Percentiles rank a stretch among this genome's conserved stretches.
phyloP scores from a whole-genome alignment of 192 early-diverging fungal species.

The Backusella tuberculispora region DNA sequence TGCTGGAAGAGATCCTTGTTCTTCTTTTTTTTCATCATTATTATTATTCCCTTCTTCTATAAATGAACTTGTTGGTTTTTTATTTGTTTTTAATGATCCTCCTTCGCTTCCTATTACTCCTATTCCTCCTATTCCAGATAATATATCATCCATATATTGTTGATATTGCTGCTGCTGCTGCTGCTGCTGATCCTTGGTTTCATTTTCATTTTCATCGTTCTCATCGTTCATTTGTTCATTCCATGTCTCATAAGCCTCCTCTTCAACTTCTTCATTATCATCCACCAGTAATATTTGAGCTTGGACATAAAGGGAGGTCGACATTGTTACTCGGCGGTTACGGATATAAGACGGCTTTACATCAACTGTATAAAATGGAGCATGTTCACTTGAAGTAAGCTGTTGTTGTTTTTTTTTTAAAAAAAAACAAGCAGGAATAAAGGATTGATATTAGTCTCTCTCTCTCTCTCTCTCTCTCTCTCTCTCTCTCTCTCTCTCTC shows the following conservation, averaged over 20 bases:
- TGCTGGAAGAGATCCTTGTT: not conserved
- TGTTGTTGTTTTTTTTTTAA: not conserved
- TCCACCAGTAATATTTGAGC: conserved; percentile 21
- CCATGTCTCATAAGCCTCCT: conserved; percentile 46
- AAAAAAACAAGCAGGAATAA: not conserved
- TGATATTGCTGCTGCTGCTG: not conserved
- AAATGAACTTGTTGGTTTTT: not conserved
- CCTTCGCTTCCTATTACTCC: not conserved
- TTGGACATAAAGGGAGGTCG: conserved; percentile 31
- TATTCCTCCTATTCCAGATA: conserved; percentile 11
- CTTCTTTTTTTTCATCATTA: not conserved
- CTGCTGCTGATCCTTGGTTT: conserved; percentile 14
- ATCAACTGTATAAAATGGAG: conserved; percentile 23
- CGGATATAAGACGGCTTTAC: conserved; percentile 27
- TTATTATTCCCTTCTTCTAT: not conserved
- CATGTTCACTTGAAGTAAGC: conserved; percentile 67
- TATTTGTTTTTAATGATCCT: not conserved
- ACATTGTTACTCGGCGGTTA: conserved; percentile 27
- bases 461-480: too few relatives aligned
- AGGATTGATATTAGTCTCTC: too few relatives aligned
- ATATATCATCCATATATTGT: conserved; percentile 6
- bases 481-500: too few relatives aligned
- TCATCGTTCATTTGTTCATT: conserved; percentile 45
- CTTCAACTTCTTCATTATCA: conserved; percentile 42
- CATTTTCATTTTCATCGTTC: conserved; percentile 38